Evolutionary conservation across 1,284 basidiomycete genomes (phyloP).

Genomic region (Cryptococcus sp.): DNA sequence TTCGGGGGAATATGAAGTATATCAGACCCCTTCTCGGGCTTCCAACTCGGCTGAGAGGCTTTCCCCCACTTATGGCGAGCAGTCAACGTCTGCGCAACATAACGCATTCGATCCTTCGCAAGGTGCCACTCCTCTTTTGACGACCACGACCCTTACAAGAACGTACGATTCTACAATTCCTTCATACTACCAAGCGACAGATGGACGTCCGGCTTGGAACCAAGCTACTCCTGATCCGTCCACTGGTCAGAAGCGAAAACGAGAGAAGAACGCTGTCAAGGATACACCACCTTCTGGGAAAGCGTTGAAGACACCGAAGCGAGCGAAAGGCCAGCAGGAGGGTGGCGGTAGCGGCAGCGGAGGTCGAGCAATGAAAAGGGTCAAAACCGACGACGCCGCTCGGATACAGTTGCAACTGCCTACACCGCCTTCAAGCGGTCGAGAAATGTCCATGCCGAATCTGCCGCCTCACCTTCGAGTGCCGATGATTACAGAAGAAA

Average conservation of each 20-base stretch:
- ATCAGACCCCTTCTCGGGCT: slow-evolving; percentile 12
- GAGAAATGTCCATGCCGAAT: slow-evolving; percentile 13
- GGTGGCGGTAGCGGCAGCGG: slow-evolving; percentile 8
- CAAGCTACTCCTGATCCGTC: slow-evolving; percentile 14
- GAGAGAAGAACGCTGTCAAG: slow-evolving; percentile 11
- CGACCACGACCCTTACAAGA: slow-evolving; percentile 20
- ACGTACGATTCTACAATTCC: slow-evolving; percentile 34
- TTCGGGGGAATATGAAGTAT: slow-evolving; percentile 22
- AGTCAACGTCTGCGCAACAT: slow-evolving; percentile 10
- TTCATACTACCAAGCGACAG: slow-evolving; percentile 30
- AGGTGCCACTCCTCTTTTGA: slow-evolving; percentile 19
- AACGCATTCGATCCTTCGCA: slow-evolving; percentile 2
- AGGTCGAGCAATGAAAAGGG: slow-evolving; percentile 18
- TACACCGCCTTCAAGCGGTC: slow-evolving; percentile 28
- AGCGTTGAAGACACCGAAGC: slow-evolving; percentile 29
- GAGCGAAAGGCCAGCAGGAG: slow-evolving; percentile 17
- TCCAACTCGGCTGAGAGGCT: slow-evolving; percentile 2
- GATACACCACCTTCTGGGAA: slow-evolving; percentile 14
- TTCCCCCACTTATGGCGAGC: slow-evolving; percentile 16
- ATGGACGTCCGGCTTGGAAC: slow-evolving; percentile 17
- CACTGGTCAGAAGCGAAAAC: slow-evolving; percentile 14
- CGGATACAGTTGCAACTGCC: slow-evolving; percentile 18
- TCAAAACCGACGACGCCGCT: slow-evolving; percentile 16
- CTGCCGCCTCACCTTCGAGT: slow-evolving; percentile 15
- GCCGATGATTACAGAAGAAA: slow-evolving; percentile 7